Evolutionary conservation across 108 stramenopile genomes (phyloP).

Genomic region (Bacterosira constricta): DNA sequence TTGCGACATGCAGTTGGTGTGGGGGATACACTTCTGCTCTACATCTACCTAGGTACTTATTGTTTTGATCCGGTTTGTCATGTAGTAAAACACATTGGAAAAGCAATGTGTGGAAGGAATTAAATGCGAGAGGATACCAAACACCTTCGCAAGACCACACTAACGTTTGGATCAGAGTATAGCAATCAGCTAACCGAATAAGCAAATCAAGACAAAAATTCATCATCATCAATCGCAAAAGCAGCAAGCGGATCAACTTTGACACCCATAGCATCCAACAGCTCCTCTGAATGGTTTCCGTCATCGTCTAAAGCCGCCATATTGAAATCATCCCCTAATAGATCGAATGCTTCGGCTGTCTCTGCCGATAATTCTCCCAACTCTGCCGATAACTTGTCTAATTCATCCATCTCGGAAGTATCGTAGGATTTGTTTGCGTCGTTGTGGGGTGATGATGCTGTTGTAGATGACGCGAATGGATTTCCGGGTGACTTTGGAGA

Average conservation of each 20-base stretch:
- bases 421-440: neutral
- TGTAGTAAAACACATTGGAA: too few relatives aligned
- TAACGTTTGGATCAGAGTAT: neutral
- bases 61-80: too few relatives aligned
- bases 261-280: constrained; percentile 36
- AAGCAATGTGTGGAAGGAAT: too few relatives aligned
- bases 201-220: constrained; percentile 4
- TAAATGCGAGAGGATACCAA: too few relatives aligned
- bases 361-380: constrained; percentile 6
- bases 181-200: neutral
- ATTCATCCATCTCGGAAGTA: neutral
- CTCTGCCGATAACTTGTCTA: constrained; percentile 6
- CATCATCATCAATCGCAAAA: constrained; percentile 47
- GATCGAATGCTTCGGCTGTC: constrained; percentile 36
- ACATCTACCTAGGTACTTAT: too few relatives aligned
- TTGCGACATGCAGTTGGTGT: too few relatives aligned
- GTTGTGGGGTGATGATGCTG: neutral
- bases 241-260: constrained; percentile 47
- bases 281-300: constrained; percentile 7
- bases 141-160: too few relatives aligned
- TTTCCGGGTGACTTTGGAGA: neutral
- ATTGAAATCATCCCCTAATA: constrained; percentile 37
- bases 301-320: neutral
- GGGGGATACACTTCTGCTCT: neutral
- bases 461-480: neutral